phyloP scores from a whole-genome alignment of 306 rosid genomes.

The Argentina anserina region DNA sequence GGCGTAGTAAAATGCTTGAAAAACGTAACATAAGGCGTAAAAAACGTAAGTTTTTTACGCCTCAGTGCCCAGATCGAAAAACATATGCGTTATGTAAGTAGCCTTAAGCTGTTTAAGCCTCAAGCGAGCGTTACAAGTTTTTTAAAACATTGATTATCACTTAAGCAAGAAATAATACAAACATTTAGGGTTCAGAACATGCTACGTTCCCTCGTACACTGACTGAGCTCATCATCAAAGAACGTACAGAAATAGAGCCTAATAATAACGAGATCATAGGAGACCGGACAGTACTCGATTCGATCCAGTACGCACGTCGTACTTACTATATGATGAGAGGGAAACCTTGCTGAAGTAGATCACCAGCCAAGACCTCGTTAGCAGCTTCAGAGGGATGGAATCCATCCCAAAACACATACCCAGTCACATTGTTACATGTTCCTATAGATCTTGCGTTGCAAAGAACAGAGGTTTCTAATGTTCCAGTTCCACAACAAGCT shows the following conservation, averaged over 20 bases:
- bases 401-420: slow-evolving; percentile 63
- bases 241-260: neutral
- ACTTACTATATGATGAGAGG: no score
- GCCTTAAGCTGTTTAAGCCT: no score
- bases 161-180: neutral
- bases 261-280: neutral
- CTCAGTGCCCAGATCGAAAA: no score
- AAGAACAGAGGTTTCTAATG: slow-evolving; percentile 50
- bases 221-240: neutral
- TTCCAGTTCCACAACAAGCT: slow-evolving; percentile 71
- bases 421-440: slow-evolving; percentile 53
- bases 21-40: no score
- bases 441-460: slow-evolving; percentile 50
- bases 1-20: no score
- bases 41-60: no score
- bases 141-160: neutral
- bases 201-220: neutral
- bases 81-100: no score
- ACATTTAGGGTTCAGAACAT: neutral
- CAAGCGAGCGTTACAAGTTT: no score
- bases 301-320: no score
- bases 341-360: slow-evolving; percentile 47
- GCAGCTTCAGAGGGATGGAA: slow-evolving; percentile 64
- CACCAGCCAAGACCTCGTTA: slow-evolving; percentile 46
- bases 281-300: neutral